phyloP scores from a whole-genome alignment of 768 basidiomycete species.

The Dioszegia aurantiaca region DNA sequence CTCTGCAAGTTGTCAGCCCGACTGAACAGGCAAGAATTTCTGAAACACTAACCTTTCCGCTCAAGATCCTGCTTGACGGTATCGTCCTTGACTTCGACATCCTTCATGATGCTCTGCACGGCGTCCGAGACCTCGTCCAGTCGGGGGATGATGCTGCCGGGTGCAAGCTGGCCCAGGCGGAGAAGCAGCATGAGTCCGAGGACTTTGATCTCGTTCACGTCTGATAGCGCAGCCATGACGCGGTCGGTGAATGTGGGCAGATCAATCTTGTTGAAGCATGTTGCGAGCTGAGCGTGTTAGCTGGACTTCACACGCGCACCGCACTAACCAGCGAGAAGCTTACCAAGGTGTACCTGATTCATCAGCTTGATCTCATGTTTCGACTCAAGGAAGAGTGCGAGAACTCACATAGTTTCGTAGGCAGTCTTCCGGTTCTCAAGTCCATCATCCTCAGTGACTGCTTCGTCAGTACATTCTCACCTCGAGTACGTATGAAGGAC shows the following conservation, averaged over 20 bases:
- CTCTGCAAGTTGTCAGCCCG: constrained; percentile 59
- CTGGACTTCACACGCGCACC: background rate
- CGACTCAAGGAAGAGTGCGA: constrained; percentile 41
- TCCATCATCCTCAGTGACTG: constrained; percentile 84
- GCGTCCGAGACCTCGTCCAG: constrained; percentile 60
- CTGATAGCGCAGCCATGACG: constrained; percentile 76
- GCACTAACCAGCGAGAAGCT: constrained; percentile 40
- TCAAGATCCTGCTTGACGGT: constrained; percentile 88
- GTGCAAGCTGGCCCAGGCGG: constrained; percentile 80
- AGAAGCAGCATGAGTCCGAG: constrained; percentile 93
- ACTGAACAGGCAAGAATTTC: background rate
- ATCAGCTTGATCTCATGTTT: constrained; percentile 11
- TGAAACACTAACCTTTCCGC: constrained; percentile 58
- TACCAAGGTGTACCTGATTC: constrained; percentile 67
- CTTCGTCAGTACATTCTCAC: constrained; percentile 7
- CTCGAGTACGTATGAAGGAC: background rate
- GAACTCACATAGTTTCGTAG: constrained; percentile 76
- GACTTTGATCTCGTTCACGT: constrained; percentile 96
- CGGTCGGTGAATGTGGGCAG: constrained; percentile 76
- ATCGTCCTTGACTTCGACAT: constrained; percentile 83
- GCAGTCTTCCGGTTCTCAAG: constrained; percentile 94
- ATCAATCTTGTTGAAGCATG: constrained; percentile 82
- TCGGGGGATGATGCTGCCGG: constrained; percentile 62
- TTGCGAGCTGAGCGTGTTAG: constrained; percentile 51
- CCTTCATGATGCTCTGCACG: constrained; percentile 77